Conservation (phyloP, 2,329 filamentous ascomycete genomes). For the Lomentospora prolificans region DNA sequence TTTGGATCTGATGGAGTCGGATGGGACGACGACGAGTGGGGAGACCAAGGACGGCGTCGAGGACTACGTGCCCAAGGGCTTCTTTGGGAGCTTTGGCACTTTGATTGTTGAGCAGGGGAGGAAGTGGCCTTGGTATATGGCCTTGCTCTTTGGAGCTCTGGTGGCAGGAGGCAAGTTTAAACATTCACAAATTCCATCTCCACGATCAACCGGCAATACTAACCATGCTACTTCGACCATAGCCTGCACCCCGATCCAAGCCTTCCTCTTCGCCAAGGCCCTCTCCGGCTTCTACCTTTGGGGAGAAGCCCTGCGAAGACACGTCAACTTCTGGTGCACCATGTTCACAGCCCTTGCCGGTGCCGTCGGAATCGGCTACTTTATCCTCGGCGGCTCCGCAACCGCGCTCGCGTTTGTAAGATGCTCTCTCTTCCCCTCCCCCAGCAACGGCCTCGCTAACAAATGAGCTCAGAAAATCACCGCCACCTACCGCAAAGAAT, state of each 20-base stretch:
- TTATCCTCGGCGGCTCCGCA: constrained; percentile 17
- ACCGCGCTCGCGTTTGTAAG: constrained; percentile 13
- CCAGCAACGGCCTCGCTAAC: neutral
- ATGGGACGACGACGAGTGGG: neutral
- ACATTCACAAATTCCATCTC: neutral
- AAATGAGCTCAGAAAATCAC: constrained; percentile 9
- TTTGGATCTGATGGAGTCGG: constrained; percentile 9
- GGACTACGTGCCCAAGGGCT: constrained; percentile 15
- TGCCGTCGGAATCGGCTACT: constrained; percentile 19
- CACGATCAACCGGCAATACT: neutral
- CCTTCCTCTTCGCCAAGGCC: constrained; percentile 12
- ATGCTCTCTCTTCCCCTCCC: neutral
- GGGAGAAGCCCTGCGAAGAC: constrained; percentile 3
- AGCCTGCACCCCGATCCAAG: constrained; percentile 10
- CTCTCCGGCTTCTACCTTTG: constrained; percentile 9
- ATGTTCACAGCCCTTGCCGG: constrained; percentile 22
- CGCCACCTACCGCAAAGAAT: constrained; percentile 17
- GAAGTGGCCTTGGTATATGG: constrained; percentile 12
- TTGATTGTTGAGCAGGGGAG: constrained; percentile 9
- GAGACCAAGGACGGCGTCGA: constrained; percentile 19
- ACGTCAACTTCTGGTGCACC: constrained; percentile 19
- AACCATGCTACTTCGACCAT: neutral
- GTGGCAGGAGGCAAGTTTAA: constrained; percentile 11
- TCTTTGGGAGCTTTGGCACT: constrained; percentile 8
- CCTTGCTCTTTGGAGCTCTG: constrained; percentile 9